Percentiles rank a stretch among this genome's conserved stretches.
These are phyloP conservation scores for Fusarium nisikadoi DNA, from an alignment of 2,329 filamentous ascomycete genomes.

Conservation along the genomic window DNA sequence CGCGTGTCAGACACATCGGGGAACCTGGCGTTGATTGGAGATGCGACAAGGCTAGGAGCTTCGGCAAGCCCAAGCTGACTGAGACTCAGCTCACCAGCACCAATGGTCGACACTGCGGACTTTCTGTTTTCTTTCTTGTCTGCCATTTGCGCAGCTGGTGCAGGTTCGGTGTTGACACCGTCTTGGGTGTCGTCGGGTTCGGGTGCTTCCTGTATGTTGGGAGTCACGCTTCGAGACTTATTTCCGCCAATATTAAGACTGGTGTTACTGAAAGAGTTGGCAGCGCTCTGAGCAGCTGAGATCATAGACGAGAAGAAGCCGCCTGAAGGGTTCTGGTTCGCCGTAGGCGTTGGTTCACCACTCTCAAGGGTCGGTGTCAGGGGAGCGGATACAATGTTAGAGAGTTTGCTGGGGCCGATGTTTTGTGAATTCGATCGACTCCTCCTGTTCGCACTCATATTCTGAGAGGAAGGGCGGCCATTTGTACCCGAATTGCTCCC, in stretches of 20 bases:
- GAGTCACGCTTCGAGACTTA: slow-evolving; percentile 47
- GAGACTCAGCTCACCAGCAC: slow-evolving; percentile 87
- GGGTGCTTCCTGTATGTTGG: slow-evolving; percentile 40
- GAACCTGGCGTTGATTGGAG: slow-evolving; percentile 66
- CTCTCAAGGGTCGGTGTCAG: slow-evolving; percentile 80
- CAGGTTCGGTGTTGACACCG: slow-evolving; percentile 53
- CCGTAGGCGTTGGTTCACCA: slow-evolving; percentile 66
- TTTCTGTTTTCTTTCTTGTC: slow-evolving; percentile 67
- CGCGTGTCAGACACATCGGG: slow-evolving; percentile 60
- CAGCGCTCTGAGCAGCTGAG: slow-evolving; percentile 92
- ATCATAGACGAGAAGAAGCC: slow-evolving; percentile 96
- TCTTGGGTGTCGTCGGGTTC: slow-evolving; percentile 47
- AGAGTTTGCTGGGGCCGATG: slow-evolving; percentile 85
- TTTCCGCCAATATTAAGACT: slow-evolving; percentile 63
- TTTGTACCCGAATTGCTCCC: slow-evolving; percentile 51
- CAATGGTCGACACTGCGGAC: slow-evolving; percentile 87
- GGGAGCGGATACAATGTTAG: slow-evolving; percentile 76
- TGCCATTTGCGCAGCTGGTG: slow-evolving; percentile 47
- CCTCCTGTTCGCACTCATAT: slow-evolving; percentile 76
- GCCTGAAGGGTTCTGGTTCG: slow-evolving; percentile 57
- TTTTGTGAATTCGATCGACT: slow-evolving; percentile 64
- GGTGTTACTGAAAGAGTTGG: slow-evolving; percentile 75
- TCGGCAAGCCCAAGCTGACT: slow-evolving; percentile 86
- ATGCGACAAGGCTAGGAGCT: slow-evolving; percentile 62
- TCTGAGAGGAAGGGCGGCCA: slow-evolving; percentile 70